Evolutionary conservation across 2,329 filamentous ascomycete genomes (phyloP), one percentile per base, ranked within the genome.

Genomic region (Hysterium pulicare): DNA sequence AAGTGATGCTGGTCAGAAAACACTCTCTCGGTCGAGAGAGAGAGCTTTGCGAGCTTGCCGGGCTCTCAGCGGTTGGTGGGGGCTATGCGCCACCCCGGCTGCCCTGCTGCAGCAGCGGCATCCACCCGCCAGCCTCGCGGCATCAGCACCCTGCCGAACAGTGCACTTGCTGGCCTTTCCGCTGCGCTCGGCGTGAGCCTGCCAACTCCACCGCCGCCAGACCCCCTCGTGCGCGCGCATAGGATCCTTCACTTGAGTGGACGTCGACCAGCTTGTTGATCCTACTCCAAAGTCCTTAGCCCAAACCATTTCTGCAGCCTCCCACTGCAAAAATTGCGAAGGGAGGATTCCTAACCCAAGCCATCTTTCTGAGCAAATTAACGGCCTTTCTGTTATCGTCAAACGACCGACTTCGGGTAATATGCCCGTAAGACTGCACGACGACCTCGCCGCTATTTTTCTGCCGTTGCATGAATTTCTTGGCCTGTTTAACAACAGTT

Each of bases 321-420:
- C 24, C 13, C 24, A 28, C 13, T 13, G 13, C 8, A 28, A 13
- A 28, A 13, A 28, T 8, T 28, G 24, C 7, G 15, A 15, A 7
- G 23, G 13, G 5, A 20, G 37, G 24, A 38, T 28, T 17, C 2
- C 22, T 3, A 38, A 26, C 37, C 23, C 23, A 11, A 23, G 17
- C 37, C 37, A 23, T 16, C 15, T 15, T 39, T 5, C n/a, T 20
- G 6, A 28, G 26, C 35, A 38, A 38, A 38, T 38, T 38, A 38
- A 26, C 20, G 19, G 10, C 20, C 35, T 24, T 38, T 38, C 35
- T 15, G 10, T 28, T 38, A 24, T 28, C 23, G 22, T 16, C 37
- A 15, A 30, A 37, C 17, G 8, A 15, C 24, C 37, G 7, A 10
- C 16, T 31, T 39, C 37, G 37, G 37, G 26, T 31, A 30, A 39